Base-by-base conservation (phyloP, 768 basidiomycete species). In the Calocera viscosa region DNA sequence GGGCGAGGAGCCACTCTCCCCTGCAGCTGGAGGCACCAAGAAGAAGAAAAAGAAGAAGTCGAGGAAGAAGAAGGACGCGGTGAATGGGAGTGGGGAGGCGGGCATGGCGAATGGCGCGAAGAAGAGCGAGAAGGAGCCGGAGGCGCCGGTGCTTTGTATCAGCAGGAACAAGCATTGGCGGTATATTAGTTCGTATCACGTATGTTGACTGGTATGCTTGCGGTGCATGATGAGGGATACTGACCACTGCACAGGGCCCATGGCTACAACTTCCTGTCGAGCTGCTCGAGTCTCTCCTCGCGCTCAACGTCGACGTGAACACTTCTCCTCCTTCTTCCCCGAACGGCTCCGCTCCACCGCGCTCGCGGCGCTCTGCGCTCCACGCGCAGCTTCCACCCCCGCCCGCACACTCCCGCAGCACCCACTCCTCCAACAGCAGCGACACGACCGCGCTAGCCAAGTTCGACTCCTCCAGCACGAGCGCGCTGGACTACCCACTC, bases 81-180 rank as follows among this genome's bases (percentile, higher is more conserved):
- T 34, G 17, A 49, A 65, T 19, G 67, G 49, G 26, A 49, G 63
- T 26, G 64, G 32, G 10, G 7, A 12, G 32, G 40, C 19, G 3
- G 26, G 28, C 5, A 26, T 26, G 14, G 32, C 64, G 40, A 19
- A 60, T 28, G 34, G 65, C 24, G 28, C 40, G 41, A 69, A 72
- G 41, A 65, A 65, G 68, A 67, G 64, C 76, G 85, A 85, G 73
- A 83, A 84, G 74, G 86, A 82, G 73, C 68, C 82, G 35, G 82
- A 85, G 49, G 84, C 84, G 17, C 81, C 86, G 0, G 84, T 88
- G 38, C 82, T 94, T 1, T 90, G 88, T 74, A 94, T 94, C 72
- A 90, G 88, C 77, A 83, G 92, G 70, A 93, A 94, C 79, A 94
- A 94, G 75, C 92, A 94, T 72, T 93, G 91, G 92, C 84, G 86